A percentile compares a stretch with the other conserved stretches of the same genome.
Conservation (phyloP, 2,329 filamentous ascomycete species). For the Aspergillus sp. region DNA sequence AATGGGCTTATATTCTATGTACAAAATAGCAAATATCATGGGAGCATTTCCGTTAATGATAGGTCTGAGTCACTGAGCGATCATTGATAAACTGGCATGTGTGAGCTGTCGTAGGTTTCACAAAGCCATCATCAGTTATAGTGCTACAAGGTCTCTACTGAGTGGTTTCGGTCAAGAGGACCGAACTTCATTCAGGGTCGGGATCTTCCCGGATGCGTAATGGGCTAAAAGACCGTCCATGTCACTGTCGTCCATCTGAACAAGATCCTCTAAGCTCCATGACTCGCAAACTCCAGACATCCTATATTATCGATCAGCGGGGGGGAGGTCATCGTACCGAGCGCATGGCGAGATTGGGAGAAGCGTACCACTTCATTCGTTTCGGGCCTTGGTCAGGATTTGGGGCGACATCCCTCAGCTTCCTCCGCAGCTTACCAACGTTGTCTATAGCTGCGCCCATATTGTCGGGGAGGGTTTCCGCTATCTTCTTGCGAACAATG, state of each 20-base stretch:
- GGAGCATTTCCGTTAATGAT: neutral
- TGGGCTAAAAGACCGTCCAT: constrained; percentile 82
- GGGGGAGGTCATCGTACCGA: neutral
- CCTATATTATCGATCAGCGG: constrained; percentile 50
- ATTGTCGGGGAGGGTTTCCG: constrained; percentile 70
- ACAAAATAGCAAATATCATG: constrained; percentile 13
- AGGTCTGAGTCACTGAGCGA: neutral
- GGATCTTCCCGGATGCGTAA: constrained; percentile 55
- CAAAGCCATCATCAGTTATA: too few species aligned
- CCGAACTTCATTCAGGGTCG: constrained; percentile 40
- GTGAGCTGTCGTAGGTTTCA: neutral
- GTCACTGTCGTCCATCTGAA: constrained; percentile 75
- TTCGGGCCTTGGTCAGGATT: constrained; percentile 72
- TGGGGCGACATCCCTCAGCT: constrained; percentile 76
- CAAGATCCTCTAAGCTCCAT: constrained; percentile 82
- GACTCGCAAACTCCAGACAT: constrained; percentile 90
- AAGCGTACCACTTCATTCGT: constrained; percentile 79
- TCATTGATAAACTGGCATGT: neutral
- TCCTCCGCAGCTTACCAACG: constrained; percentile 76
- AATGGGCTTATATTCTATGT: constrained; percentile 10
- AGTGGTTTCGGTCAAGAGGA: neutral
- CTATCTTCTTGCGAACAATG: constrained; percentile 80
- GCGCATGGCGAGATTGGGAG: neutral
- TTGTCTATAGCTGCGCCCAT: constrained; percentile 83
- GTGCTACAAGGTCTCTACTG: neutral